Percentiles rank a stretch among this genome's conserved stretches.
These are phyloP conservation scores for Artemisia argyi DNA, from an alignment of 129 eudicot species.

Conservation along the genomic window DNA sequence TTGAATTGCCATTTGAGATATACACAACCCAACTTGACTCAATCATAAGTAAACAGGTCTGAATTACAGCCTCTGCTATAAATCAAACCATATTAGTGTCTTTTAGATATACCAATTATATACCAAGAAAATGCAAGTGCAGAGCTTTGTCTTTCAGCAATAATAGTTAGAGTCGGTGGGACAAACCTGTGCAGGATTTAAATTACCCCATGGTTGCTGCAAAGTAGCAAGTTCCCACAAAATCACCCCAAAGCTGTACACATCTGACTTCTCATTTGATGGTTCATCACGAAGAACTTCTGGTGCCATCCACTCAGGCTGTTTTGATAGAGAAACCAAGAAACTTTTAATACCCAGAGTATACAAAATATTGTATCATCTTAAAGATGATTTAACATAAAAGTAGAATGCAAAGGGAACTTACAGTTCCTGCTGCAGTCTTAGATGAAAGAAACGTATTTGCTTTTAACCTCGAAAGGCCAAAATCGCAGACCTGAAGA, in stretches of 20 bases:
- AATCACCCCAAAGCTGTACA: slow-evolving; percentile 94
- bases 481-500: slow-evolving; percentile 92
- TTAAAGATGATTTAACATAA: slow-evolving; percentile 8
- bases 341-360: not conserved
- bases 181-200: slow-evolving; percentile 88
- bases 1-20: too few species aligned
- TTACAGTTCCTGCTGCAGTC: slow-evolving; percentile 98
- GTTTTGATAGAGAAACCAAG: not conserved
- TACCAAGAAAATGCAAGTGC: not conserved
- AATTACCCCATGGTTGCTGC: slow-evolving; percentile 93
- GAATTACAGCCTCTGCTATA: not conserved
- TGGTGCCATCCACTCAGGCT: slow-evolving; percentile 99
- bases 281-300: slow-evolving; percentile 97
- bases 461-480: slow-evolving; percentile 94
- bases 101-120: not conserved
- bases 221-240: slow-evolving; percentile 93
- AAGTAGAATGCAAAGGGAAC: slow-evolving; percentile 11
- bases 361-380: not conserved
- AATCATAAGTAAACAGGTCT: not conserved
- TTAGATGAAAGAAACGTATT: slow-evolving; percentile 94
- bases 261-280: slow-evolving; percentile 93
- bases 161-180: not conserved
- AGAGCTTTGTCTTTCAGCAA: not conserved
- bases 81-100: too few species aligned
- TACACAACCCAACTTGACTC: too few species aligned